Conservation (phyloP, 1,284 basidiomycete species). For the Trichosporon inkin region DNA sequence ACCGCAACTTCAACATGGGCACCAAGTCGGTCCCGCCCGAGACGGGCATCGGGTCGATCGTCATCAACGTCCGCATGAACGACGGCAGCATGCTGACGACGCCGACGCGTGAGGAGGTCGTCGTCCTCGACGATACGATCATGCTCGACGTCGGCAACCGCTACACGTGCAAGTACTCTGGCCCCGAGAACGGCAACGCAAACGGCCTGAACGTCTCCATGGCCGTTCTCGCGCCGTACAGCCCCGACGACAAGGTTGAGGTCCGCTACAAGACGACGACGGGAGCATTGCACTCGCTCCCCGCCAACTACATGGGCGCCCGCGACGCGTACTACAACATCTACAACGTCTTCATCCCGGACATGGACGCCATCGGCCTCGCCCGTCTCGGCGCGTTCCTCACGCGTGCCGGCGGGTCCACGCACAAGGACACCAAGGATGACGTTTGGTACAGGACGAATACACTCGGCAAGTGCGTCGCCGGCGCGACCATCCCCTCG, state of each 20-base stretch:
- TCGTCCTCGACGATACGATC: slow-evolving; percentile 14
- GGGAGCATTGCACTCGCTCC: neutral
- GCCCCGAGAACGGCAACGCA: neutral
- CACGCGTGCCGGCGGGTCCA: slow-evolving; percentile 12
- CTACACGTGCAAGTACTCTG: slow-evolving; percentile 16
- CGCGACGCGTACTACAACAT: slow-evolving; percentile 12
- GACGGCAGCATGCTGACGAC: slow-evolving; percentile 10
- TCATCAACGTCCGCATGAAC: slow-evolving; percentile 12
- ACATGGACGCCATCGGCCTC: slow-evolving; percentile 7
- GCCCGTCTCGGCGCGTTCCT: slow-evolving; percentile 9
- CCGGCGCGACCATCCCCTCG: slow-evolving; percentile 15
- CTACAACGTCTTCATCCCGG: slow-evolving; percentile 13
- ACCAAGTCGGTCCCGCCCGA: neutral
- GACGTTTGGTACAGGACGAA: slow-evolving; percentile 14
- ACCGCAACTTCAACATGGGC: slow-evolving; percentile 12
- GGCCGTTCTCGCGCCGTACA: slow-evolving; percentile 15
- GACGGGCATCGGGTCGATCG: neutral
- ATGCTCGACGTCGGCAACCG: slow-evolving; percentile 13
- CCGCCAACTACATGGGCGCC: slow-evolving; percentile 12
- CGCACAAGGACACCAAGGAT: slow-evolving; percentile 7
- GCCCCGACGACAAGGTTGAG: slow-evolving; percentile 14
- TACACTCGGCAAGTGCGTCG: slow-evolving; percentile 9
- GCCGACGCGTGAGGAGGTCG: slow-evolving; percentile 7
- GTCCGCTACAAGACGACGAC: slow-evolving; percentile 9
- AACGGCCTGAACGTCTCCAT: slow-evolving; percentile 18